Conservation (phyloP, 371 early-diverging fungal species). For the Batkoa obscura region DNA sequence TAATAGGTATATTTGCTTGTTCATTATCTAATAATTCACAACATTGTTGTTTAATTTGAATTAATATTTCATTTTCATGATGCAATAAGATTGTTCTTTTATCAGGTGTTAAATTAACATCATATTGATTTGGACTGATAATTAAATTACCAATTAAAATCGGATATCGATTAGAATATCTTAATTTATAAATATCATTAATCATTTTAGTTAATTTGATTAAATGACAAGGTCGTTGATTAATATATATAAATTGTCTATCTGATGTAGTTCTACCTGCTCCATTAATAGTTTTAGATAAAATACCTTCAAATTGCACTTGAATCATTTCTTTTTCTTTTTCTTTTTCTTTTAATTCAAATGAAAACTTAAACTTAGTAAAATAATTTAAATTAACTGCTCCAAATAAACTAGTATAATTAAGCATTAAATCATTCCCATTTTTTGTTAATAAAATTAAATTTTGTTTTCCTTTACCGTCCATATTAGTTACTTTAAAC, state of each 20-base stretch:
- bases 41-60: constrained; percentile 21
- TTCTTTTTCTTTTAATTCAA: too few species aligned
- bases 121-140: constrained; percentile 35
- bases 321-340: too few species aligned
- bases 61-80: constrained; percentile 37
- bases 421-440: background rate
- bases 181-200: constrained; percentile 59
- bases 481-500: constrained; percentile 26
- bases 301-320: too few species aligned
- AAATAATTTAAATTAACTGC: too few species aligned
- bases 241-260: constrained; percentile 72
- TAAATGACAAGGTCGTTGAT: constrained; percentile 69
- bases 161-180: constrained; percentile 54
- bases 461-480: background rate
- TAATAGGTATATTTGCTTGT: constrained; percentile 12
- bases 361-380: too few species aligned
- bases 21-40: constrained; percentile 27
- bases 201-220: constrained; percentile 49
- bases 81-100: constrained; percentile 77
- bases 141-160: constrained; percentile 47
- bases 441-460: background rate
- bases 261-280: constrained; percentile 54
- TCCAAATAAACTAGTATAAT: constrained; percentile 6
- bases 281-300: too few species aligned
- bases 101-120: constrained; percentile 90